These are phyloP conservation scores for Brettanomyces sp. DNA, from an alignment of 805 yeast species.

Conservation along the genomic window DNA sequence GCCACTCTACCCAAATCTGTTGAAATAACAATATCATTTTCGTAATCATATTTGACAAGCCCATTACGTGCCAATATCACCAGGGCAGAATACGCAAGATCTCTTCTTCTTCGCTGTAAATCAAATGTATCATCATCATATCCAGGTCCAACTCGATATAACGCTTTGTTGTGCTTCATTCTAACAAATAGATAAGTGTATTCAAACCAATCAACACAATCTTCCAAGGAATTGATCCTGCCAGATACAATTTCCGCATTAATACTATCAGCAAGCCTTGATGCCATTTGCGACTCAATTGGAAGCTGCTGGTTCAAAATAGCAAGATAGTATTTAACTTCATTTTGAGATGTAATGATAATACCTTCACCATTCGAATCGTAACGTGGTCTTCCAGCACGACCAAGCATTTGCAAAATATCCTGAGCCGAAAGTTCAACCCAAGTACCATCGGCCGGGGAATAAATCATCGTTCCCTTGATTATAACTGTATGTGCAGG, in stretches of 20 bases:
- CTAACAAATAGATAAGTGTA: constrained; percentile 72
- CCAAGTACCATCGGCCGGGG: constrained; percentile 88
- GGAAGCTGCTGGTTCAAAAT: constrained; percentile 87
- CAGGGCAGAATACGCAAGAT: constrained; percentile 72
- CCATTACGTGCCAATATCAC: constrained; percentile 43
- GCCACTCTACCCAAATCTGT: constrained; percentile 79
- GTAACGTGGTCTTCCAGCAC: constrained; percentile 95
- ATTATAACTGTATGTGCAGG: constrained; percentile 94
- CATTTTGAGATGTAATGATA: constrained; percentile 79
- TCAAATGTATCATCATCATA: constrained; percentile 38
- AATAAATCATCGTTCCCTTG: constrained; percentile 88
- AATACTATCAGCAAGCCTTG: constrained; percentile 58
- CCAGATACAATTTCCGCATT: constrained; percentile 87
- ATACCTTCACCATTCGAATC: constrained; percentile 92
- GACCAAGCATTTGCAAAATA: constrained; percentile 91
- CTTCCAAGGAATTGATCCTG: constrained; percentile 45
- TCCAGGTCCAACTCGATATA: constrained; percentile 69
- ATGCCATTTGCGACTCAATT: constrained; percentile 78
- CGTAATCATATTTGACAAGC: constrained; percentile 50
- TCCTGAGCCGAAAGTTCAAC: constrained; percentile 90
- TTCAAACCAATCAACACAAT: constrained; percentile 75
- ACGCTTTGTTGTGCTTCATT: constrained; percentile 61
- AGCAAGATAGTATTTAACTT: constrained; percentile 81
- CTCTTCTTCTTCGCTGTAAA: constrained; percentile 46
- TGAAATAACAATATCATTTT: constrained; percentile 37